Evolutionary conservation across 495 filamentous ascomycete species (phyloP), one percentile per base, ranked within the genome.

Genomic region (Trichoderma virens): DNA sequence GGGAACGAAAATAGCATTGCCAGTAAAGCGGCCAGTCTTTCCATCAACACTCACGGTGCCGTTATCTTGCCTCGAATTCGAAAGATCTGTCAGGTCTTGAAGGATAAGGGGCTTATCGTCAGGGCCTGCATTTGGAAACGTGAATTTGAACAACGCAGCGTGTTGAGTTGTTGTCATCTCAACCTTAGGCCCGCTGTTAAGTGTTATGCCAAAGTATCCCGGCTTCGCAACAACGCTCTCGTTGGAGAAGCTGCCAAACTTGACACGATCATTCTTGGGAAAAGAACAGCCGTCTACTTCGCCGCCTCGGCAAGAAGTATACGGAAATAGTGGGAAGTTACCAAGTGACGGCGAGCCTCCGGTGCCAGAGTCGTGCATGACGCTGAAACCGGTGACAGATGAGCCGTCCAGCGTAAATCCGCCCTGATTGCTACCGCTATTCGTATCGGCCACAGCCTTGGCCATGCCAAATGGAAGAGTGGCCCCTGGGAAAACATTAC

Each of bases 401-500:
- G 73, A 72, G 2, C 81, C 82, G 65, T 91, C 88, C 23, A 83
- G 80, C 3, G 88, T 85, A 69, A 91, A 93, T 3, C 90, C 90
- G 14, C 87, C 88, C 70, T 90, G 86, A 51, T 88, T 89, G 65
- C 75, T 78, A 62, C 84, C 82, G 34, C 81, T 83, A 38, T 77
- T 75, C 5, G 85, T 87, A 70, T 93, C 90, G 54, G 89, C 85
- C 1, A 90, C 87, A 14, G 89, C 88, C 72, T 92, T 92, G 59
- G 86, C 88, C 84, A 92, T 89, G 59, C 88, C 79, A 71, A 88
- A 92, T 0, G 89, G 89, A 60, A 91, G 69, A 2, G 87, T 88
- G 11, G 89, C 89, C 3, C 89, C 89, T 0, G 89, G 78, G 62
- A 92, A 92, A 20, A 91, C 87, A 80, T 91, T 88, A 6, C 88